Conservation (phyloP, 2,329 filamentous ascomycete species). For the Fusarium tjaetaba region DNA sequence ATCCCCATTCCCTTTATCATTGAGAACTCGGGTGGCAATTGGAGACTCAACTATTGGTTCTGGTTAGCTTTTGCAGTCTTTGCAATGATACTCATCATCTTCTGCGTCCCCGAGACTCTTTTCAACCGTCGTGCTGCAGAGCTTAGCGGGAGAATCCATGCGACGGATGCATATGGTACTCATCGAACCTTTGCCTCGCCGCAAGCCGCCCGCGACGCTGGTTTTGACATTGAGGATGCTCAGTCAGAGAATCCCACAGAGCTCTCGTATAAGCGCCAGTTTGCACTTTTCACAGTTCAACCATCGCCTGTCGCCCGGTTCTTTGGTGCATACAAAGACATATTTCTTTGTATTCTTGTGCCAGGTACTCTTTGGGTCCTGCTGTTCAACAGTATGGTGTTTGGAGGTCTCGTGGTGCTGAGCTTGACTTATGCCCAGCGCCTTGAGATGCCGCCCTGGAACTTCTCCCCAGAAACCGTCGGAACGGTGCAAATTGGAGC, state of each 20-base stretch:
- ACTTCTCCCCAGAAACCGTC: neutral
- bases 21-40: neutral
- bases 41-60: neutral
- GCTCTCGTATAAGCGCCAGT: neutral
- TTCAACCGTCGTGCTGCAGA: neutral
- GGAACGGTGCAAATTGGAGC: neutral
- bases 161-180: neutral
- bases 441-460: neutral
- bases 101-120: neutral
- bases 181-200: neutral
- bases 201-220: neutral
- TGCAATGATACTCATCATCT: neutral
- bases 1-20: neutral
- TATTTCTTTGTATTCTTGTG: neutral
- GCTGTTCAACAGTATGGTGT: neutral
- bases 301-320: neutral
- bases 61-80: neutral
- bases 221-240: neutral
- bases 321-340: neutral
- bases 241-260: neutral
- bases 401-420: neutral
- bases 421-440: neutral
- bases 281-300: neutral
- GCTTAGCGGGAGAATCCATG: neutral
- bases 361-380: neutral